Evolutionary conservation across 768 basidiomycete species (phyloP).

Genomic region (Porpolomopsis calyptriformis): DNA sequence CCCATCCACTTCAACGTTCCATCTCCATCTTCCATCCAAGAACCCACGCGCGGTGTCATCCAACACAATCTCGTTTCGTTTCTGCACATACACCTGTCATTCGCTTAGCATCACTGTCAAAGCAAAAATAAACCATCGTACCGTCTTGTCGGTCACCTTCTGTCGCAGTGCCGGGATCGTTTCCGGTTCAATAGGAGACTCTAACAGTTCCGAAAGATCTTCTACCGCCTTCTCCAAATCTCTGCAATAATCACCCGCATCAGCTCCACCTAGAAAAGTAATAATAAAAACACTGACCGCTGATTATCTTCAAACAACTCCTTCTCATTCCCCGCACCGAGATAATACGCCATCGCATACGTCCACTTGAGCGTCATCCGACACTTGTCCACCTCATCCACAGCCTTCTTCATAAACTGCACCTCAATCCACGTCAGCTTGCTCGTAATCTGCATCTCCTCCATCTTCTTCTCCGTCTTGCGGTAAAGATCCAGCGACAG

Average conservation of each 20-base stretch:
- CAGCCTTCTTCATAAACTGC: constrained; percentile 98
- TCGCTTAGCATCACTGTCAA: background rate
- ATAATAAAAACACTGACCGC: constrained; percentile 31
- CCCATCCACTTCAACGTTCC: constrained; percentile 65
- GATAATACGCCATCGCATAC: constrained; percentile 97
- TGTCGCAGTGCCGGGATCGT: constrained; percentile 72
- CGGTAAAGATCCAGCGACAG: constrained; percentile 84
- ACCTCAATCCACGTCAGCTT: constrained; percentile 96
- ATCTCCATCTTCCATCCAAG: constrained; percentile 74
- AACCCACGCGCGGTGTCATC: constrained; percentile 92
- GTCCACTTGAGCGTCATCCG: constrained; percentile 98
- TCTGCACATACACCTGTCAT: constrained; percentile 81
- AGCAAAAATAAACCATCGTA: constrained; percentile 23
- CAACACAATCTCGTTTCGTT: constrained; percentile 88
- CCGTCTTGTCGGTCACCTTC: constrained; percentile 94
- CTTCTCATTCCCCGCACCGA: constrained; percentile 84
- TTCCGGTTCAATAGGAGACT: constrained; percentile 83
- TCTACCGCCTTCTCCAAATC: constrained; percentile 94
- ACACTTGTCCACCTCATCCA: constrained; percentile 83
- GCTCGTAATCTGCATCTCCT: constrained; percentile 94
- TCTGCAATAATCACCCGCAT: constrained; percentile 25
- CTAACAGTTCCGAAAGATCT: constrained; percentile 84
- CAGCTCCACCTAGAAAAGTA: background rate
- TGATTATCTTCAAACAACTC: constrained; percentile 97
- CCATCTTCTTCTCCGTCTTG: constrained; percentile 99